Percentiles rank a stretch among this genome's conserved stretches.
Conservation (phyloP, 177 flowering plant genomes). For the Tripterygium wilfordii region DNA sequence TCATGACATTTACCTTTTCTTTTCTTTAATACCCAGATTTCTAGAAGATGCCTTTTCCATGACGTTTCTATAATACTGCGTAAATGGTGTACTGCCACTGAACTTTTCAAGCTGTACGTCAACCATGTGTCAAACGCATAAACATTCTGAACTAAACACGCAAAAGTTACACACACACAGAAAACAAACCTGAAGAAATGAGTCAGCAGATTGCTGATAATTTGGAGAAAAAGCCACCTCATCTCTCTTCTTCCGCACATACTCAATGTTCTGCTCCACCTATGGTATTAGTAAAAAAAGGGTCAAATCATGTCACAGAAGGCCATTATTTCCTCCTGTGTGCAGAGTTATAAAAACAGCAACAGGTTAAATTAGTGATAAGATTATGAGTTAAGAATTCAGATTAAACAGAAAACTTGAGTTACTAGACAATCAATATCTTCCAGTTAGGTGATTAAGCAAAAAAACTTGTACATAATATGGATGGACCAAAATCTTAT, state of each 20-base stretch:
- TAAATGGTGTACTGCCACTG: constrained; percentile 42
- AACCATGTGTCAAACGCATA: not conserved
- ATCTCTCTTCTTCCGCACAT: constrained; percentile 70
- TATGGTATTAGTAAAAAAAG: constrained; percentile 16
- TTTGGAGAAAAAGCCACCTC: constrained; percentile 82
- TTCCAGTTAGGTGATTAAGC: too few species aligned
- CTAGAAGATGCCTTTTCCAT: constrained; percentile 53
- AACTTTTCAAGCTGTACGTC: constrained; percentile 50
- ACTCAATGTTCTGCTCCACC: constrained; percentile 84
- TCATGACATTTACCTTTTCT: constrained; percentile 27
- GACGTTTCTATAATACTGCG: constrained; percentile 60
- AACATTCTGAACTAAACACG: too few species aligned
- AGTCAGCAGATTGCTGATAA: constrained; percentile 62
- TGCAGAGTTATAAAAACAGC: too few species aligned
- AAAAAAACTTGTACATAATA: too few species aligned
- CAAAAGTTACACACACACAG: not conserved
- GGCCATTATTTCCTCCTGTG: too few species aligned
- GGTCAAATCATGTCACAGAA: too few species aligned
- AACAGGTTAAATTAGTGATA: too few species aligned
- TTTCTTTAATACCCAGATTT: constrained; percentile 16
- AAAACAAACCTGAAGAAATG: constrained; percentile 73
- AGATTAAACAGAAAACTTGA: too few species aligned
- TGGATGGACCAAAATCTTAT: too few species aligned
- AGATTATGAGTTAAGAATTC: too few species aligned
- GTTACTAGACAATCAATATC: too few species aligned